Evolutionary conservation across 140 eudicot species (phyloP), one percentile per base, ranked within the genome.

Genomic region (Cichorium intybus): DNA sequence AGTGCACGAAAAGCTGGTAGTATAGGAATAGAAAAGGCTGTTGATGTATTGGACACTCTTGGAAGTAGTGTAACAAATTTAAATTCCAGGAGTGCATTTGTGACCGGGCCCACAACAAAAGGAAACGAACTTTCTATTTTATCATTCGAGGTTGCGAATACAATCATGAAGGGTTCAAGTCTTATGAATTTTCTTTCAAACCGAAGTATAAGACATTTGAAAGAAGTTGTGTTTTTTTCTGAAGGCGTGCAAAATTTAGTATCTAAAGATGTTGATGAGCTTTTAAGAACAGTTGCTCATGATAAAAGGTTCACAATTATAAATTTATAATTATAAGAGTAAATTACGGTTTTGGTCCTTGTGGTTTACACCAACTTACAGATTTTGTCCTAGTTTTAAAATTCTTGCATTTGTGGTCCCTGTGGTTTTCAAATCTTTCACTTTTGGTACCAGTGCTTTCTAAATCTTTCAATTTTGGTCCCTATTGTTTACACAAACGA

Each of bases 101-200:
- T 67, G 45, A 74, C 87, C 0, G 85, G 91, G n/a, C 76, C 79
- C 15, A 63, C 85, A 23, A 75, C 73, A 4, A 90, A 84, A 84
- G 89, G 82, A 60, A 81, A 68, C 16, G 88, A 86, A 65, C 82
- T 90, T 34, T 71, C 82, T 1, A 87, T 90, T 62, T 72, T 90
- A 68, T 64, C 95, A 16, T 90, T 89, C 75, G 97, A 89, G 80
- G 95, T 89, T 79, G 97, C 97, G 27, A 89, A 89, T 69, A 89
- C 97, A 3, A 81, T 89, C 69, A 83, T 89, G 68, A 89, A 89
- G 77, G 92, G 95, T 58, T 79, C 81, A 14, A 86, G 64, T 56
- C 86, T 89, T 47, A 79, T 89, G 91, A 80, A 81, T 24, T 83
- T 86, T 47, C 79, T 89, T 43, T 83, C 95, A 39, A 62, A 64